These are phyloP conservation scores for Melanopsichium pennsylvanicum DNA, from an alignment of 1,284 basidiomycete genomes.

Conservation along the genomic window DNA sequence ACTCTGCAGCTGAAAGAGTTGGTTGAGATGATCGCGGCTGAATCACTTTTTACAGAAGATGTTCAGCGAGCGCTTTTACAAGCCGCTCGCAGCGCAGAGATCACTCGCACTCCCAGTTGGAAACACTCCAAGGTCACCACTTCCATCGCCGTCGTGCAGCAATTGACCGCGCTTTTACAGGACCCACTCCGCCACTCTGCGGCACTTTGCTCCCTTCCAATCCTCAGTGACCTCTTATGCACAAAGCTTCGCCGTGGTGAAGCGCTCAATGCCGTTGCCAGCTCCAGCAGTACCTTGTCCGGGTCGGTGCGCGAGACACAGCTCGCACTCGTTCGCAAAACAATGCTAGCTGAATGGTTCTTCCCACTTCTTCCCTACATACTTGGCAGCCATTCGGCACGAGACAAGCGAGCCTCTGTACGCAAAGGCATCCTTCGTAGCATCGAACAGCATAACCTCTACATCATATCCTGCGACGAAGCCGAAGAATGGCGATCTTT, in stretches of 20 bases:
- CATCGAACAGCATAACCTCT: slow-evolving; percentile 34
- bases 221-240: slow-evolving; percentile 15
- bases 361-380: slow-evolving; percentile 30
- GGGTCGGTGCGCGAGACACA: slow-evolving; percentile 31
- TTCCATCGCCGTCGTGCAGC: slow-evolving; percentile 3
- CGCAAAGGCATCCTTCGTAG: slow-evolving; percentile 20
- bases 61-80: slow-evolving; percentile 30
- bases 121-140: slow-evolving; percentile 5
- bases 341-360: slow-evolving; percentile 36
- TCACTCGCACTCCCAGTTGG: slow-evolving; percentile 6
- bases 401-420: slow-evolving; percentile 10
- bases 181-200: slow-evolving; percentile 3
- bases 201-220: slow-evolving; percentile 10
- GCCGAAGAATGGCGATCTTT: slow-evolving; percentile 37
- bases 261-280: slow-evolving; percentile 25
- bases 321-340: slow-evolving; percentile 30
- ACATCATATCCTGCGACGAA: slow-evolving; percentile 25
- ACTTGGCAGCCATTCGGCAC: not conserved
- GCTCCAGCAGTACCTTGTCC: slow-evolving; percentile 9
- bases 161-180: slow-evolving; percentile 9
- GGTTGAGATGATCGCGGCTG: slow-evolving; percentile 25
- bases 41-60: slow-evolving; percentile 43
- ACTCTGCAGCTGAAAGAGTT: not conserved
- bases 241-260: slow-evolving; percentile 24
- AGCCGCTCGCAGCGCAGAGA: slow-evolving; percentile 13